Conservation (phyloP, 257 asterid genomes). For the Solanum habrochaites region DNA sequence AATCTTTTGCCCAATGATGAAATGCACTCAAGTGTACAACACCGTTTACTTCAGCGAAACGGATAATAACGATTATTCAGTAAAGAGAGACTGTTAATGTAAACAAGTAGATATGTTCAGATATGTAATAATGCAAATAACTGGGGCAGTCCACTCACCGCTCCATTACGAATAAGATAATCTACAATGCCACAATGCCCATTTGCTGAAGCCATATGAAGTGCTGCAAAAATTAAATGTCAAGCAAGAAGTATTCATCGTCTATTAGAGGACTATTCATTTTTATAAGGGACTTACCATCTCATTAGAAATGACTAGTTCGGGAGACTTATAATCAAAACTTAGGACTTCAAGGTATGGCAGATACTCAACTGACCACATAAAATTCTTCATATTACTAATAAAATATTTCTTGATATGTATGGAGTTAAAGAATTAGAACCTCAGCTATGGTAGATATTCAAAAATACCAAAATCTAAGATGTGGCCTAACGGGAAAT, state of each 20-base stretch:
- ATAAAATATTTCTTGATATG: background rate
- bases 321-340: background rate
- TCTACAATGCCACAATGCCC: slow-evolving; percentile 63
- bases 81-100: background rate
- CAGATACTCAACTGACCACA: background rate
- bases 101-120: background rate
- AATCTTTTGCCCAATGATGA: background rate
- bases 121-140: background rate
- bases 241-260: background rate
- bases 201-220: slow-evolving; percentile 97
- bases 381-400: background rate
- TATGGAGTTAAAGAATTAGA: background rate
- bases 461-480: background rate
- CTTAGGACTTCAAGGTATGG: background rate
- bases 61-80: background rate
- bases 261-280: background rate
- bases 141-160: slow-evolving; percentile 24
- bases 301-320: background rate
- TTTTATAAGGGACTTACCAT: background rate
- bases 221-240: slow-evolving; percentile 37
- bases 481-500: background rate
- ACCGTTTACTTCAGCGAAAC: background rate
- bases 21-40: background rate
- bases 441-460: background rate
- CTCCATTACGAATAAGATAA: slow-evolving; percentile 65